Percentiles rank a stretch among this genome's conserved stretches.
These are phyloP conservation scores for Phytophthora aleatoria DNA, from an alignment of 352 stramenopile genomes.

Conservation along the genomic window DNA sequence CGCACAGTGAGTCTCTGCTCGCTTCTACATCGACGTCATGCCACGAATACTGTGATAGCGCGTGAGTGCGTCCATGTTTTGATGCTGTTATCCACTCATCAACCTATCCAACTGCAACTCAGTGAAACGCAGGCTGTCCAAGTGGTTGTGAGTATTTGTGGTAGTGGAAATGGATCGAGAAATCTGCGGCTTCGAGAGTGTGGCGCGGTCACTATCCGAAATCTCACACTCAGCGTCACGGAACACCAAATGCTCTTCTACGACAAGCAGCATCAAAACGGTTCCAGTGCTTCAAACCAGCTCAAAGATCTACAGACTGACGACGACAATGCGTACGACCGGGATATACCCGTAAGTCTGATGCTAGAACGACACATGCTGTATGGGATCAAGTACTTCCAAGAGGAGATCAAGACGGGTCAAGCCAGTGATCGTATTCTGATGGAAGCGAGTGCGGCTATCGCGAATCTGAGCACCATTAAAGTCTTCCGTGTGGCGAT, in stretches of 20 bases:
- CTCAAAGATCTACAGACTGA: slow-evolving; percentile 8
- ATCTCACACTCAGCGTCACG: slow-evolving; percentile 66
- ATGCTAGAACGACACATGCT: slow-evolving; percentile 62
- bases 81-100: slow-evolving; percentile 69
- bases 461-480: slow-evolving; percentile 78
- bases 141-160: slow-evolving; percentile 64
- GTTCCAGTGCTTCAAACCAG: slow-evolving; percentile 9
- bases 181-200: slow-evolving; percentile 55
- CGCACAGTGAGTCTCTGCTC: slow-evolving; percentile 62
- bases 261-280: slow-evolving; percentile 20
- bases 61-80: slow-evolving; percentile 53
- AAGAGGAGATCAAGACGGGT: slow-evolving; percentile 52
- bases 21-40: slow-evolving; percentile 52
- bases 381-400: slow-evolving; percentile 63
- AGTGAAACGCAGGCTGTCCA: slow-evolving; percentile 67
- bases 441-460: slow-evolving; percentile 55
- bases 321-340: slow-evolving; percentile 1
- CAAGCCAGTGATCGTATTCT: slow-evolving; percentile 49
- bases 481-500: slow-evolving; percentile 60
- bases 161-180: background rate
- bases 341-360: slow-evolving; percentile 30
- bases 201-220: slow-evolving; percentile 63
- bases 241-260: slow-evolving; percentile 65
- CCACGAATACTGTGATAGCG: slow-evolving; percentile 38
- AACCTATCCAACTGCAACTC: slow-evolving; percentile 61